phyloP scores from a whole-genome alignment of 1,284 basidiomycete genomes.

The Cutaneotrichosporon arboriforme region DNA sequence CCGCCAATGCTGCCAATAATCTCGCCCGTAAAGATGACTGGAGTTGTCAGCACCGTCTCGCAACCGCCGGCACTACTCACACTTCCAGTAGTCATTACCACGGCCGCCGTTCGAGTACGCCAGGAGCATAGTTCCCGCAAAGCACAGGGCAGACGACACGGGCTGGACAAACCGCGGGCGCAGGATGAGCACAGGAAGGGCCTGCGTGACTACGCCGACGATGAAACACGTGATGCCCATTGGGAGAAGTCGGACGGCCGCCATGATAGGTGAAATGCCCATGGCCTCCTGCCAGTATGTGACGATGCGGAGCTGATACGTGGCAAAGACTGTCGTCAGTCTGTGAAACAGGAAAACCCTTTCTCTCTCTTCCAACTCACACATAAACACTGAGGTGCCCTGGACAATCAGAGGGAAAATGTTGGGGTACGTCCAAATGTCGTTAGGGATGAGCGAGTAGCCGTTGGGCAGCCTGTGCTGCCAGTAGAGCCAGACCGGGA shows the following conservation, averaged over 20 bases:
- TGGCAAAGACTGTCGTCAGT: conserved; percentile 27
- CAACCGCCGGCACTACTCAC: background rate
- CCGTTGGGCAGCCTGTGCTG: conserved; percentile 33
- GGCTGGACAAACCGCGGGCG: conserved; percentile 38
- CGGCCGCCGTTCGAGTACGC: conserved; percentile 36
- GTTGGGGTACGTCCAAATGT: conserved; percentile 43
- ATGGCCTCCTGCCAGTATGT: conserved; percentile 43
- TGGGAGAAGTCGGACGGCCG: conserved; percentile 41
- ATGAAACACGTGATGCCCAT: conserved; percentile 43
- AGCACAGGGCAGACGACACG: conserved; percentile 28
- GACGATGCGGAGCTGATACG: conserved; percentile 40
- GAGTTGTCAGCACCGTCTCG: no score
- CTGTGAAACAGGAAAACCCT: background rate
- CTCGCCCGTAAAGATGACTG: conserved; percentile 34
- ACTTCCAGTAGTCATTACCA: conserved; percentile 38
- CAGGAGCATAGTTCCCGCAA: conserved; percentile 38
- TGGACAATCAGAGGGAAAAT: conserved; percentile 42
- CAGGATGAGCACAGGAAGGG: conserved; percentile 35
- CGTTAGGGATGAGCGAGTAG: conserved; percentile 43
- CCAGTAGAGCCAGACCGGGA: conserved; percentile 24
- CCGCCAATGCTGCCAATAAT: conserved; percentile 39
- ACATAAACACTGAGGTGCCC: conserved; percentile 25
- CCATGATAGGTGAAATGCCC: conserved; percentile 36
- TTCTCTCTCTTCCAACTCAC: no score
- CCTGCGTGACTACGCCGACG: conserved; percentile 33